These are phyloP conservation scores for Sporothrix brunneoviolacea DNA, from an alignment of 2,329 filamentous ascomycete species.

Conservation along the genomic window DNA sequence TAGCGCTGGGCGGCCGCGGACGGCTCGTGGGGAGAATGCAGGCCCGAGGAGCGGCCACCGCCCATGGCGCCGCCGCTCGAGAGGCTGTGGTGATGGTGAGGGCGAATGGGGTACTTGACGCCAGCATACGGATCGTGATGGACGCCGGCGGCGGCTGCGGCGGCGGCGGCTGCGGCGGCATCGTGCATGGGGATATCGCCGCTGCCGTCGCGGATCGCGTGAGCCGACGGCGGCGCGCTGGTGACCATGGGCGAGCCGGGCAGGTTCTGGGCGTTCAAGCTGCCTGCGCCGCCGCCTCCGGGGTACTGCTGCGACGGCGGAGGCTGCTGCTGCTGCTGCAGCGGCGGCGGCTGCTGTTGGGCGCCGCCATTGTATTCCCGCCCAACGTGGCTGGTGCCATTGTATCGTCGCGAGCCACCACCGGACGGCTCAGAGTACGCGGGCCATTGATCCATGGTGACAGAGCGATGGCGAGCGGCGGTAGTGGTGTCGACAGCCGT, in stretches of 20 bases:
- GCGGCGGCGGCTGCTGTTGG: conserved; percentile 20
- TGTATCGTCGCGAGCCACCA: conserved; percentile 58
- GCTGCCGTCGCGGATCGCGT: conserved; percentile 62
- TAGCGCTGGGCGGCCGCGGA: conserved; percentile 85
- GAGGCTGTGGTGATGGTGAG: conserved; percentile 68
- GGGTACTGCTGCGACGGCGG: conserved; percentile 22
- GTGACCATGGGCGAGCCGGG: conserved; percentile 48
- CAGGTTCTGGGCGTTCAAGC: conserved; percentile 32
- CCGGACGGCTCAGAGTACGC: conserved; percentile 58
- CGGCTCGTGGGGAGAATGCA: conserved; percentile 69
- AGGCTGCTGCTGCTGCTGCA: conserved; percentile 21
- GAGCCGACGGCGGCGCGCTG: conserved; percentile 37
- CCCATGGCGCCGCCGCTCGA: conserved; percentile 36
- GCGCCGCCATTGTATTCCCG: conserved; percentile 20
- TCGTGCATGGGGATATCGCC: conserved; percentile 84
- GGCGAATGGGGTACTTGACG: conserved; percentile 78
- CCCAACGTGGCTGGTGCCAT: conserved; percentile 35
- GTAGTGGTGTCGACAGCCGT: not conserved
- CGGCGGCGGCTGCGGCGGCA: conserved; percentile 29
- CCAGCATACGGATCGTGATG: conserved; percentile 69
- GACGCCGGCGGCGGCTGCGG: not conserved
- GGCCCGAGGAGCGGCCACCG: conserved; percentile 33
- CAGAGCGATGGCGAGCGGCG: not conserved
- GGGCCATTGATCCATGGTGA: conserved; percentile 57
- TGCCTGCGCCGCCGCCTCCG: conserved; percentile 18